A percentile compares a stretch with the other conserved stretches of the same genome.
Evolutionary conservation across 805 yeast genomes (phyloP).

Genomic region (Schwanniomyces polymorphus): DNA sequence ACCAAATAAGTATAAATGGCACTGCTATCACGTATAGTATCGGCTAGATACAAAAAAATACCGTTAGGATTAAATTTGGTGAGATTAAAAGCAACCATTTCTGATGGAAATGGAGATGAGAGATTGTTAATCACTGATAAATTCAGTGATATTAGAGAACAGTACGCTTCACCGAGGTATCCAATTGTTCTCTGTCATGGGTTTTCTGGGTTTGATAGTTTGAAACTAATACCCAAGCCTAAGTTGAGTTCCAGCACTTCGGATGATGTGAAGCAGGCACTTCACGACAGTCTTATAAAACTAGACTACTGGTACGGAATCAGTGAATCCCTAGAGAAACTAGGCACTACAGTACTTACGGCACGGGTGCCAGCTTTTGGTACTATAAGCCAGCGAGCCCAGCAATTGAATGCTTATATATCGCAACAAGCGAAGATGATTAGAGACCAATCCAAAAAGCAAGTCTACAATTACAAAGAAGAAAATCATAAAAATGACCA

Average conservation of each 20-base stretch:
- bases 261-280: not conserved
- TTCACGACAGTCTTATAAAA: slow-evolving; percentile 28
- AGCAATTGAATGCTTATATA: slow-evolving; percentile 53
- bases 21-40: not conserved
- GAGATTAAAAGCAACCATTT: not conserved
- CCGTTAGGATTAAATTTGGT: not conserved
- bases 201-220: slow-evolving; percentile 72
- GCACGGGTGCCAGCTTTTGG: slow-evolving; percentile 86
- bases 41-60: not conserved
- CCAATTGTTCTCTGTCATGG: slow-evolving; percentile 90
- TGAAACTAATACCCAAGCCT: slow-evolving; percentile 21
- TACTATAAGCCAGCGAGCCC: slow-evolving; percentile 68
- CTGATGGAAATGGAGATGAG: not conserved
- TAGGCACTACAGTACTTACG: slow-evolving; percentile 68
- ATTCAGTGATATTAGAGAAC: slow-evolving; percentile 27
- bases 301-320: slow-evolving; percentile 86
- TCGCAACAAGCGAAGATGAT: slow-evolving; percentile 21
- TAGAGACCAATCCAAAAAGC: slow-evolving; percentile 10
- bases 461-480: slow-evolving; percentile 8
- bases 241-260: not conserved
- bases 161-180: slow-evolving; percentile 58
- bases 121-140: slow-evolving; percentile 24
- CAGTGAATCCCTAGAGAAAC: slow-evolving; percentile 52
- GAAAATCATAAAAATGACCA: slow-evolving; percentile 1
- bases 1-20: not conserved